phyloP scores from a whole-genome alignment of 2,329 filamentous ascomycete species.

The Pyrenochaeta sp. region DNA sequence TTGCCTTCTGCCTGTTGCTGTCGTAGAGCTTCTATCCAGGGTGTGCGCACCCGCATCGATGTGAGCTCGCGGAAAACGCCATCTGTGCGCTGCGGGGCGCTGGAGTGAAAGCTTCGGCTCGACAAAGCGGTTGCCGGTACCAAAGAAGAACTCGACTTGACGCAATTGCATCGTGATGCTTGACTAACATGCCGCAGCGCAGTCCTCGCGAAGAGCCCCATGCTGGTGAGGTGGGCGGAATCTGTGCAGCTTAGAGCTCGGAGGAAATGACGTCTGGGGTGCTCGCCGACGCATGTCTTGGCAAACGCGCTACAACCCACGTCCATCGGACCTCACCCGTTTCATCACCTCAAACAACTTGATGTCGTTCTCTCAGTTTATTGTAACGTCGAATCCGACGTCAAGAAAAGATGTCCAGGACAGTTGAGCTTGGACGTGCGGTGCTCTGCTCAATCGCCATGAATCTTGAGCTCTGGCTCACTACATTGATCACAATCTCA shows the following conservation, averaged over 20 bases:
- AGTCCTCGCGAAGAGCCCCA: slow-evolving; percentile 30
- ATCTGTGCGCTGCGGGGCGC: slow-evolving; percentile 54
- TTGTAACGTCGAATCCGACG: slow-evolving; percentile 3
- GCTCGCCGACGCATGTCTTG: slow-evolving; percentile 31
- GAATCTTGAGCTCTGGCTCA: slow-evolving; percentile 47
- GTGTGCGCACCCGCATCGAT: slow-evolving; percentile 61
- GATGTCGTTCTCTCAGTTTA: slow-evolving; percentile 4
- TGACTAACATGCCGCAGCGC: slow-evolving; percentile 27
- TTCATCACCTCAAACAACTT: slow-evolving; percentile 5
- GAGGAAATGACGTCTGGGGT: slow-evolving; percentile 30
- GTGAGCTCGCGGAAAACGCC: slow-evolving; percentile 67
- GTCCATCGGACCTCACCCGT: not conserved
- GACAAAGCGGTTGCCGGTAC: slow-evolving; percentile 1
- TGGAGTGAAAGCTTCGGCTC: slow-evolving; percentile 36
- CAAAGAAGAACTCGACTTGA: not conserved
- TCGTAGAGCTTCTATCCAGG: slow-evolving; percentile 72
- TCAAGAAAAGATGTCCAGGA: slow-evolving; percentile 31
- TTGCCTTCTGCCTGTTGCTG: slow-evolving; percentile 56
- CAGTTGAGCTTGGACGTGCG: slow-evolving; percentile 46
- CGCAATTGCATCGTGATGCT: slow-evolving; percentile 11
- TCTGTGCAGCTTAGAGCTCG: slow-evolving; percentile 10
- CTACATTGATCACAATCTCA: slow-evolving; percentile 47
- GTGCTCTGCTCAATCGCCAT: slow-evolving; percentile 36
- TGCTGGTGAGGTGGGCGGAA: slow-evolving; percentile 21
- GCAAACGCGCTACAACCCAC: slow-evolving; percentile 11